Percentiles rank a stretch among this genome's conserved stretches.
Conservation (phyloP, 2,329 filamentous ascomycete species). For the Annulohypoxylon truncatum region DNA sequence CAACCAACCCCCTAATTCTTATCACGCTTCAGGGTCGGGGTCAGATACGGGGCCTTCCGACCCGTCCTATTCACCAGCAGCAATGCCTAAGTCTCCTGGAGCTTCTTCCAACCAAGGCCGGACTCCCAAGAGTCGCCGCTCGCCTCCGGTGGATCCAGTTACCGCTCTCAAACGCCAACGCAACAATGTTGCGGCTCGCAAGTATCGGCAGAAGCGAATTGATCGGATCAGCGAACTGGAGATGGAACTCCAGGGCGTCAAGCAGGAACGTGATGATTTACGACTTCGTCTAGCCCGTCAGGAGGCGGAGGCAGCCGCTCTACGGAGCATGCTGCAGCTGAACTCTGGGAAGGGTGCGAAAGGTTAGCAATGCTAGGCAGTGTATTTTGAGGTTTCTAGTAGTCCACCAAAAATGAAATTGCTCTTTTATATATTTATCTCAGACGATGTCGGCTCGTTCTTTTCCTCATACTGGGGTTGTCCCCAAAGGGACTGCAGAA, state of each 20-base stretch:
- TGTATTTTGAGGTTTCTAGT: constrained; percentile 33
- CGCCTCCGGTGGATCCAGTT: constrained; percentile 47
- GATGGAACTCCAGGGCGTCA: constrained; percentile 66
- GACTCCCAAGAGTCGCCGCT: constrained; percentile 35
- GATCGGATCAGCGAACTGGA: constrained; percentile 74
- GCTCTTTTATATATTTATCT: constrained; percentile 25
- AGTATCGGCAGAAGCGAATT: constrained; percentile 77
- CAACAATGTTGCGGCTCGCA: constrained; percentile 77
- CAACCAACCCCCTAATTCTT: constrained; percentile 32
- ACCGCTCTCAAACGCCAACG: constrained; percentile 68
- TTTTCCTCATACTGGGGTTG: constrained; percentile 38
- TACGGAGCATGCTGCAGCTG: constrained; percentile 63
- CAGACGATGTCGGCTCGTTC: constrained; percentile 51
- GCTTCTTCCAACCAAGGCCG: constrained; percentile 23
- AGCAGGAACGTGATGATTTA: constrained; percentile 71
- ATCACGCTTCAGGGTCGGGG: constrained; percentile 26
- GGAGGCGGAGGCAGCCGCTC: constrained; percentile 72
- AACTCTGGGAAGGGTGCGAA: constrained; percentile 45
- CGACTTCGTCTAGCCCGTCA: constrained; percentile 70
- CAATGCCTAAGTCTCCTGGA: constrained; percentile 22
- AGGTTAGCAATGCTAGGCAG: constrained; percentile 36
- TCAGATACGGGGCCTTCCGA: constrained; percentile 20
- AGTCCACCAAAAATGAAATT: constrained; percentile 33
- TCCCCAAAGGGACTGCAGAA: constrained; percentile 34
- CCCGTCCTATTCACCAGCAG: constrained; percentile 16